phyloP scores from a whole-genome alignment of 768 basidiomycete species.

The Tylopilus cervinicoccineus region DNA sequence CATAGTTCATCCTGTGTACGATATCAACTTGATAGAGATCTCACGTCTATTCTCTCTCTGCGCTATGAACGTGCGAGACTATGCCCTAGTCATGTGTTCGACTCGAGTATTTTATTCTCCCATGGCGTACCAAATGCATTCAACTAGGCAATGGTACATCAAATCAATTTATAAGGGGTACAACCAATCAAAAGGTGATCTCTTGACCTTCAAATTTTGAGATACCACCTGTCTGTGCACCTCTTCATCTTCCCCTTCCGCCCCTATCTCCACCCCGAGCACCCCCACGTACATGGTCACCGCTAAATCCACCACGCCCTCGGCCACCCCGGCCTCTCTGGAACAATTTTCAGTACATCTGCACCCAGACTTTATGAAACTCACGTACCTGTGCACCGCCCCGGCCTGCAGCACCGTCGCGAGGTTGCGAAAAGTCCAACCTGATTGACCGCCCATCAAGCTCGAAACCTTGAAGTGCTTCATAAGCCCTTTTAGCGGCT shows the following conservation, averaged over 20 bases:
- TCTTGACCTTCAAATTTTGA: slow-evolving; percentile 49
- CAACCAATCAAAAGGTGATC: slow-evolving; percentile 43
- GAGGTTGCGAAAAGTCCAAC: slow-evolving; percentile 83
- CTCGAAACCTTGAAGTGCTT: slow-evolving; percentile 63
- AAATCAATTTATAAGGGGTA: too few relatives aligned
- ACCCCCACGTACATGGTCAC: slow-evolving; percentile 40
- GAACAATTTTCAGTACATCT: neutral
- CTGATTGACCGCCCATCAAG: slow-evolving; percentile 79
- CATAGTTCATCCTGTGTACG: neutral
- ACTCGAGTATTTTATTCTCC: too few relatives aligned
- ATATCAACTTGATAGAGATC: neutral
- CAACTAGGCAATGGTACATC: too few relatives aligned
- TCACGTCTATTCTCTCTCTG: neutral
- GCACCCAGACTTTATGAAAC: slow-evolving; percentile 8
- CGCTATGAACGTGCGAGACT: neutral
- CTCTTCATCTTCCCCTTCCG: slow-evolving; percentile 35
- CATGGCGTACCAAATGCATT: too few relatives aligned
- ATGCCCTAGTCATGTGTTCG: too few relatives aligned
- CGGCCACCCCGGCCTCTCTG: slow-evolving; percentile 35
- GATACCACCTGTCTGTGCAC: slow-evolving; percentile 52
- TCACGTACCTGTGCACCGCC: slow-evolving; percentile 42
- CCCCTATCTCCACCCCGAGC: slow-evolving; percentile 38
- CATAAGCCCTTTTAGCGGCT: slow-evolving; percentile 76
- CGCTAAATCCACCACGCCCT: slow-evolving; percentile 21
- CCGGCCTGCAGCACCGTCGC: slow-evolving; percentile 57